Evolutionary conservation across 2,329 filamentous ascomycete genomes (phyloP).

Genomic region (Talaromyces albobiverticillius): DNA sequence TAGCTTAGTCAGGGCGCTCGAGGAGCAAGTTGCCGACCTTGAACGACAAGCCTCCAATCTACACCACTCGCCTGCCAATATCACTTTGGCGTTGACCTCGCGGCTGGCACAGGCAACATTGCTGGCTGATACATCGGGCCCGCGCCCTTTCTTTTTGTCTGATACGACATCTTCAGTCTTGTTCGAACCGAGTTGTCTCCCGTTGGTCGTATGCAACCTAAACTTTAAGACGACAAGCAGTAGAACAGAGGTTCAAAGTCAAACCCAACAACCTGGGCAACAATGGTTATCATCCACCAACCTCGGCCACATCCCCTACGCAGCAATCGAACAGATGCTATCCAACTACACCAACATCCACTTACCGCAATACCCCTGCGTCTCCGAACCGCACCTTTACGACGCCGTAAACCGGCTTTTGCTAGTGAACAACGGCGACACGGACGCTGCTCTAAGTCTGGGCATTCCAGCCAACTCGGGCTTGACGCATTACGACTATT

Average conservation of each 20-base stretch:
- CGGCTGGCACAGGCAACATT: background rate
- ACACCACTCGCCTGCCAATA: background rate
- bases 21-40: background rate
- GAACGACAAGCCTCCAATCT: background rate
- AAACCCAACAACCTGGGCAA: too few relatives aligned
- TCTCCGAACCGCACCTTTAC: slow-evolving; percentile 9
- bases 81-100: background rate
- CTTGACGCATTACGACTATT: slow-evolving; percentile 6
- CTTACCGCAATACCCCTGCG: slow-evolving; percentile 13
- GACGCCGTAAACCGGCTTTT: background rate
- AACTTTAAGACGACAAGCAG: background rate
- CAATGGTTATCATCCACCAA: background rate
- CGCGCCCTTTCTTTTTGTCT: background rate
- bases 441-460: background rate
- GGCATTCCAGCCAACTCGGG: background rate
- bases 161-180: background rate
- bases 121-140: background rate
- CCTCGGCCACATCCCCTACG: slow-evolving; percentile 3
- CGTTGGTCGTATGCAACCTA: background rate
- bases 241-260: background rate
- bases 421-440: background rate
- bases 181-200: background rate
- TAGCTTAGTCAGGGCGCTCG: background rate
- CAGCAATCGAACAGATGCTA: slow-evolving; percentile 10
- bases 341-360: slow-evolving; percentile 12